Evolutionary conservation across 1,284 basidiomycete genomes (phyloP), one percentile per base, ranked within the genome.

Genomic region (Rhodotorula glutinis): DNA sequence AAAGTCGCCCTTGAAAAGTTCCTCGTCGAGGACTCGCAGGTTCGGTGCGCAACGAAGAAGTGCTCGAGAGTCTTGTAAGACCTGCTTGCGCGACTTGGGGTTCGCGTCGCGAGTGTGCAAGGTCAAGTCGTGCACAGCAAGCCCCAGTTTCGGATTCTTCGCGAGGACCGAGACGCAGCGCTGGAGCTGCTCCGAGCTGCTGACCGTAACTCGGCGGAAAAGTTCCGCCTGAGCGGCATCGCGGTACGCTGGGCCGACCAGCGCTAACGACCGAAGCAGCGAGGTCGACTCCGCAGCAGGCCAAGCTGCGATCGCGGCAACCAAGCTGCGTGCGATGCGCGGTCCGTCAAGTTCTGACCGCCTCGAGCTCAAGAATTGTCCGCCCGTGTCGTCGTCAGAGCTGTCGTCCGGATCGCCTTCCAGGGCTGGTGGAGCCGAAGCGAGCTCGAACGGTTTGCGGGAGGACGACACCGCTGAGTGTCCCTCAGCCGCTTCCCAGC

Each of bases 1-100:
- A 60, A 60, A 67, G 16, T 70, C 65, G 33, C 27, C 43, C 0
- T 19, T 10, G 3, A 59, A 67, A 9, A 70, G 57, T 43, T 67
- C 65, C 43, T 70, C 69, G 46, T 59, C 47, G 62, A 70, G 46
- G 0, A 9, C 2, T 0, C 3, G 3, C 25, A 70, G 53, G 11
- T 40, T 40, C 3, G 62, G 59, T 2, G 58, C 41, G 19, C 17
- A 47, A 1, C 47, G 47, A n/a, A 65, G 23, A 19, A 70, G 43
- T 4, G 11, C 10, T 17, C 38, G 53, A 16, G 66, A 23, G 4
- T 53, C 25, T 0, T 29, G 2, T 7, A 70, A 8, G 57, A 70
- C 25, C 16, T n/a, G 2, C 17, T 55, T 51, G 43, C 59, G 40
- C 5, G 49, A 9, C 10, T 49, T 19, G 4, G 41, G 13, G 54